Conservation (phyloP, 176 grass and related monocot genomes). For the Oryza coarctata region DNA sequence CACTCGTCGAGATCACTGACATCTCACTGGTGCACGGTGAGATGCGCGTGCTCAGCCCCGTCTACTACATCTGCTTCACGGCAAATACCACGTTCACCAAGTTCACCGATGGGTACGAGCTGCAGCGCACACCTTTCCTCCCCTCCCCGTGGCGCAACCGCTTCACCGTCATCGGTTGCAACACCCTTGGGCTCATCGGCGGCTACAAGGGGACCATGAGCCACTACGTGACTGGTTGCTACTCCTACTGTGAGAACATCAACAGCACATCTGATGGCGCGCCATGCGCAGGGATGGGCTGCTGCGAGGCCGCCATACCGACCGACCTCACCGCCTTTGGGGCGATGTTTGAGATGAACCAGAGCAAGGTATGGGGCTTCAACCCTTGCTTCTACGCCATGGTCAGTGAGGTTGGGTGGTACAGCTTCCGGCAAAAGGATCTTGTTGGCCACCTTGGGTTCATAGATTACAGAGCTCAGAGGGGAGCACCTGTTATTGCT, state of each 20-base stretch:
- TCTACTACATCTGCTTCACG: slow-evolving; percentile 13
- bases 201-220: background rate
- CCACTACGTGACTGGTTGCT: background rate
- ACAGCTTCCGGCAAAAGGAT: background rate
- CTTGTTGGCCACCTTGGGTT: slow-evolving; percentile 3
- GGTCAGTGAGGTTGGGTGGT: background rate
- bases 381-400: slow-evolving; percentile 21
- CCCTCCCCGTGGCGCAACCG: slow-evolving; percentile 8
- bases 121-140: background rate
- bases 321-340: background rate
- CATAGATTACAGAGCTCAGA: background rate
- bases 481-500: background rate
- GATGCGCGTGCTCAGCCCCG: background rate
- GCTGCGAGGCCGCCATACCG: background rate
- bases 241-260: background rate
- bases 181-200: background rate
- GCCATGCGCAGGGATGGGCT: background rate
- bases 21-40: slow-evolving; percentile 1
- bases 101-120: background rate
- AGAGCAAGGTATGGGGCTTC: background rate
- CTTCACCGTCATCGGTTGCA: slow-evolving; percentile 11
- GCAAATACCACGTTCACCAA: background rate
- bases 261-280: background rate
- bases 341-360: background rate
- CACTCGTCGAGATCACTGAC: background rate